Conservation (phyloP, 768 basidiomycete species). For the Phanerochaete carnosa region DNA sequence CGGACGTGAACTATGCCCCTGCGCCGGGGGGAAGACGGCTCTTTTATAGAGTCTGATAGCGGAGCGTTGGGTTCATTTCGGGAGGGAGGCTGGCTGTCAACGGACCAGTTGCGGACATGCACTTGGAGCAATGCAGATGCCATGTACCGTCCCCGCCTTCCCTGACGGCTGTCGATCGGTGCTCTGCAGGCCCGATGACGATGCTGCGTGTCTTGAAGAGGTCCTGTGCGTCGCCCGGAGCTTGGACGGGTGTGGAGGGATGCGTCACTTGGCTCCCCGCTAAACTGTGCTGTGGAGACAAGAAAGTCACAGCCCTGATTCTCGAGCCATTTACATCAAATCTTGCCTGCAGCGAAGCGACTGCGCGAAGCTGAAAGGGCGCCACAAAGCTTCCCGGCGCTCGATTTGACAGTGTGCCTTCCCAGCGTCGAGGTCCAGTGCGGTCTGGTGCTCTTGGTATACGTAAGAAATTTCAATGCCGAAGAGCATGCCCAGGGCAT, state of each 20-base stretch:
- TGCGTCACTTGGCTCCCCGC: neutral
- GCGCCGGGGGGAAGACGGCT: neutral
- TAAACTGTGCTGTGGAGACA: neutral
- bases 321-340: neutral
- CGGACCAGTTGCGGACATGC: neutral
- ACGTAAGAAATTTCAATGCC: neutral
- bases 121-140: neutral
- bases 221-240: neutral
- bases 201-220: neutral
- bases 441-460: neutral
- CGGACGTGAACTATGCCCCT: neutral
- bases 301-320: neutral
- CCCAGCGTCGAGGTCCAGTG: neutral
- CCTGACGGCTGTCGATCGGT: neutral
- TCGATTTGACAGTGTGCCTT: neutral
- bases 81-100: neutral
- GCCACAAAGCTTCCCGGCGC: neutral
- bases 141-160: neutral
- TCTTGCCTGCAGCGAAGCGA: neutral
- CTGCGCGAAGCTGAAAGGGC: neutral
- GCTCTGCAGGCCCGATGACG: neutral
- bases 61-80: neutral
- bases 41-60: neutral
- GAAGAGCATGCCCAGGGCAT: neutral
- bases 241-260: neutral